Base-by-base conservation (phyloP, 148 eudicot genomes). In the Amaranthus palmeri region DNA sequence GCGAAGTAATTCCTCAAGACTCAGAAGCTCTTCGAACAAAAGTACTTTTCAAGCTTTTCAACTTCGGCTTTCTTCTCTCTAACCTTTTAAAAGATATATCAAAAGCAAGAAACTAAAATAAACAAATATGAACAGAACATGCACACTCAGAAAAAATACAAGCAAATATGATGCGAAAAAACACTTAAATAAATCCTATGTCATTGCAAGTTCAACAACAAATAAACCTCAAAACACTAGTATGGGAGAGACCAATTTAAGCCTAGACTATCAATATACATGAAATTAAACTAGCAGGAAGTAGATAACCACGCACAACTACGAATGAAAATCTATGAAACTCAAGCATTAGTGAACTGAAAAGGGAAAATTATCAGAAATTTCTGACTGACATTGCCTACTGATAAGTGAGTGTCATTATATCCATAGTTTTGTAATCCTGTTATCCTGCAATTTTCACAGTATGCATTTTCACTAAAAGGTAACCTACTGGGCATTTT, bases 11-110 rank as follows among this genome's bases (percentile, higher is more conserved):
- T 89, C 79, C 88, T 86, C 76, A 95, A 80, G 57, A 91, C 67
- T 95, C 98, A 60, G 97, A 89, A 59, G 97, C 98, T 81, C 97
- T 89, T 56, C 87, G 83, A 44, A 91, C 98, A 82, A 86, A 95
- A 69, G 88, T 82, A 72, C 73, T 79, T 76, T 85, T 91, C 46
- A 91, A n/a, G 77, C 80, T 88, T 91, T 69, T 91, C 87, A 76
- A 95, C 84, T 81, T 95, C 97, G 60, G 90, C 85, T 71, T 88
- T 84, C 81, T 86, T 95, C 79, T 95, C 98, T 78, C 72, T 88
- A 75, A 95, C 90, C 97, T 95, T 80, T 72, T 72, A 69, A 50
- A 72, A 53, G 17, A 4, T 55, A 12, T 17, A 51, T 51, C 45
- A 41, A 78, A 61, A 51, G 10, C 63, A 8, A 25, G 67, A 45